Evolutionary conservation across 2,329 filamentous ascomycete genomes (phyloP), one percentile per base, ranked within the genome.

Genomic region (Parasarocladium wereldwijsianum): DNA sequence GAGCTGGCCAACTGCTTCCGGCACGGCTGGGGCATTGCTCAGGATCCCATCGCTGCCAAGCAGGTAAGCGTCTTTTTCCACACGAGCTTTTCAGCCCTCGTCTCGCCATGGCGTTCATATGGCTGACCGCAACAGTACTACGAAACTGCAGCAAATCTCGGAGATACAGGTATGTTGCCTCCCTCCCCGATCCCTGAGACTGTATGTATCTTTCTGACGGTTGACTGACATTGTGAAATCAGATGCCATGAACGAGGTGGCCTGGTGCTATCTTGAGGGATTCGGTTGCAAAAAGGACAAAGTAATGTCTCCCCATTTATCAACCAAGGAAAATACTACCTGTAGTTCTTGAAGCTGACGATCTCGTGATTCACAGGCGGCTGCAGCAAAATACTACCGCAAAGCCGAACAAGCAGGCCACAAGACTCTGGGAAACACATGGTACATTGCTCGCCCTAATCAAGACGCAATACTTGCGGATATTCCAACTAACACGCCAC

Each of bases 241-340:
- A 75, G 90, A 98, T 59, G 90, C 86, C 34, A 93, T 96, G 86
- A 93, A 94, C 49, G 87, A 96, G 55, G 78, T 78, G 32, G 90
- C 76, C 20, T 93, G 85, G 84, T 98, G 90, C 60, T 96, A 90
- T 64, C 55, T 92, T 17, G 80, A 94, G 50, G 90, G 90, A n/a
- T 93, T 93, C 55, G 90, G 90, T 19, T 87, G 85, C 47, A 90
- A 85, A 54, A 98, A 96, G 55, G 86, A 98, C 62, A 96, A 93
- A 81, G 87, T 94, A 66, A 14, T 17, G 13, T 21, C 26, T 9
- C 24, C n/a, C 11, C 8, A 12, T 13, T 17, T 9, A 11, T 17
- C 16, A 8, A 17, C 14, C 20, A 21, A 21, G 8, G 8, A 8
- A n/a, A 21, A n/a, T 21, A 8, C 8, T 21, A n/a, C 20, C 20